Base-by-base conservation (phyloP, 805 yeast genomes). In the Komagataella ulmi region DNA sequence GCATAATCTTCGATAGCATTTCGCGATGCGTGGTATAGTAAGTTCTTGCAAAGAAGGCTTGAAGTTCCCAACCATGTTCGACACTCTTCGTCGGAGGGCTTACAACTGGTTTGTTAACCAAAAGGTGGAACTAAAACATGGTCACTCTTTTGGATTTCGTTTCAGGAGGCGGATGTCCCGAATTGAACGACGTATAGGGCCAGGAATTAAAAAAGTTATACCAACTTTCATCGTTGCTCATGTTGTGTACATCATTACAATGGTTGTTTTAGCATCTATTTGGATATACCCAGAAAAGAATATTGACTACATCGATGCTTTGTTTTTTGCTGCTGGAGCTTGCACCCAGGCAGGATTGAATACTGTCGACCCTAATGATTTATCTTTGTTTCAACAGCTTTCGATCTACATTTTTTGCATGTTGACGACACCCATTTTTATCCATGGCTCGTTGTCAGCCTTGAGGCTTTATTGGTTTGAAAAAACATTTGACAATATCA, bases 311-410 rank as follows among this genome's bases (percentile, higher is more conserved):
- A 83, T 87, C 47, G 98, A 93, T 68, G 80, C 85, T 1, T 67
- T 93, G 40, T 87, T 91, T 64, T 69, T 87, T 52, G 76, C 89
- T 0, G 70, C 82, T 8, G 91, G 95, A 8, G 80, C 93, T 0
- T 68, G 83, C 1, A 88, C 98, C 1, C 97, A 91, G 62, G 95
- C 97, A 0, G 99, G 99, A 0, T 68, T 93, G 52, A 89, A 88
- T 62, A 84, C 97, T 0, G 71, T 87, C 21, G 79, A 88, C 58
- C 56, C 83, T 44, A 88, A 88, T 62, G 65, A 70, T 0, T 57
- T 90, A 52, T 66, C 73, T 0, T 63, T 85, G 47, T 91, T 83
- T 67, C 99, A 93, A 65, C 98, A 91, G 62, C 76, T 89, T 14
- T 71, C 76, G 7, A 65, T 91, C 2, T 88, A 83, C 61, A 56